phyloP scores from a whole-genome alignment of 2,329 filamentous ascomycete species.

The Colletotrichum sansevieriae region DNA sequence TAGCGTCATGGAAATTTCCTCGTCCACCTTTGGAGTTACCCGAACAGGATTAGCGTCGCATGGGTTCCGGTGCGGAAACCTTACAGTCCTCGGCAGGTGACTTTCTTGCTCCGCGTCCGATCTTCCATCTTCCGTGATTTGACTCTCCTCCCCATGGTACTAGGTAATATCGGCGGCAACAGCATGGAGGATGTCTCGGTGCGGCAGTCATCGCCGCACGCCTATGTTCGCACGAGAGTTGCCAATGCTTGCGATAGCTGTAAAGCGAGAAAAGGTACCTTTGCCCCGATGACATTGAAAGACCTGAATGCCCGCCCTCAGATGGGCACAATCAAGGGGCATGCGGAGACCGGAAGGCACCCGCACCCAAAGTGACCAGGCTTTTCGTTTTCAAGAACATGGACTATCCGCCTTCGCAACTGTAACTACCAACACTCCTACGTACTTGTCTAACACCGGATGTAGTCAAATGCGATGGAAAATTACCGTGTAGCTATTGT shows the following conservation, averaged over 20 bases:
- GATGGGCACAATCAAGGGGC: neutral
- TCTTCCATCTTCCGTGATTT: conserved; percentile 35
- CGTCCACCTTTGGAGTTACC: neutral
- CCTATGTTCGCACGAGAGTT: conserved; percentile 54
- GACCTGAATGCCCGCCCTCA: neutral
- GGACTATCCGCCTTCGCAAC: neutral
- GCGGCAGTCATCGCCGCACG: conserved; percentile 32
- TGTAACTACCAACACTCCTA: neutral
- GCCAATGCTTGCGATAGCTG: conserved; percentile 68
- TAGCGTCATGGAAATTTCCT: neutral
- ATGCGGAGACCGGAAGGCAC: too few relatives aligned
- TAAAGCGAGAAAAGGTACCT: conserved; percentile 61
- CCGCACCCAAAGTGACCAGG: too few relatives aligned
- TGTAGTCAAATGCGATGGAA: conserved; percentile 65
- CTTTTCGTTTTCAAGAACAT: neutral
- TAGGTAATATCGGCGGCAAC: conserved; percentile 25
- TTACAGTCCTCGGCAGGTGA: conserved; percentile 12
- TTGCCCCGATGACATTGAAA: neutral
- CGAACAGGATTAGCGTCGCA: conserved; percentile 14
- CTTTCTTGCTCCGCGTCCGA: conserved; percentile 34
- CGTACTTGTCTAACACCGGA: conserved; percentile 5
- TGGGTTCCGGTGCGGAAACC: conserved; percentile 22
- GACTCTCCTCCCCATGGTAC: conserved; percentile 4
- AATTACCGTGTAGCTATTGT: conserved; percentile 66
- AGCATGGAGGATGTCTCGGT: conserved; percentile 40